Evolutionary conservation across 2,329 filamentous ascomycete genomes (phyloP).

Genomic region (Mycocentrospora acerina): DNA sequence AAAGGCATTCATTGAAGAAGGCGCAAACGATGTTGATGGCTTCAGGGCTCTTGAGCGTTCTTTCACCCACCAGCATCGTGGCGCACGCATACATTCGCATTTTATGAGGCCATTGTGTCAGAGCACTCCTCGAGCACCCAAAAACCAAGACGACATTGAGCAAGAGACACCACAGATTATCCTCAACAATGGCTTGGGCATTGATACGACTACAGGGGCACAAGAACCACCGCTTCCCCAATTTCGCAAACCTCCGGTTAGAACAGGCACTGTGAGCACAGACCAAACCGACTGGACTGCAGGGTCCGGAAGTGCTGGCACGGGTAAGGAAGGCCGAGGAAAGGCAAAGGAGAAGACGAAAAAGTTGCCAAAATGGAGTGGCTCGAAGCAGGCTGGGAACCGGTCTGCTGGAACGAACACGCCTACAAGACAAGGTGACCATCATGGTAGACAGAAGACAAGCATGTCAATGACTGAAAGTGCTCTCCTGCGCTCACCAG

Average conservation of each 20-base stretch:
- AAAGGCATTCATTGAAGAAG: slow-evolving; percentile 65
- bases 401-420: slow-evolving; percentile 31
- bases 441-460: slow-evolving; percentile 22
- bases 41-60: slow-evolving; percentile 64
- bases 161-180: slow-evolving; percentile 32
- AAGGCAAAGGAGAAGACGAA: slow-evolving; percentile 37
- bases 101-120: slow-evolving; percentile 64
- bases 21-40: slow-evolving; percentile 61
- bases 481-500: slow-evolving; percentile 33
- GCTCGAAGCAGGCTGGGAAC: slow-evolving; percentile 24
- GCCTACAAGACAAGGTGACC: slow-evolving; percentile 25
- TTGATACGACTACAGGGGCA: slow-evolving; percentile 20
- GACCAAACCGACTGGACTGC: slow-evolving; percentile 36
- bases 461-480: slow-evolving; percentile 29
- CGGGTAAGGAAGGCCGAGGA: slow-evolving; percentile 25
- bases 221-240: slow-evolving; percentile 19
- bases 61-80: slow-evolving; percentile 63
- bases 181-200: slow-evolving; percentile 27
- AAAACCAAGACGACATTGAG: slow-evolving; percentile 32
- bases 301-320: slow-evolving; percentile 19
- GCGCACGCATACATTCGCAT: slow-evolving; percentile 59
- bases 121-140: slow-evolving; percentile 44
- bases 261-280: slow-evolving; percentile 34
- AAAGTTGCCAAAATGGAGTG: slow-evolving; percentile 33
- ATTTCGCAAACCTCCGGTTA: slow-evolving; percentile 24